Base-by-base conservation (phyloP, 768 basidiomycete species). In the Phylloporus arenicola region DNA sequence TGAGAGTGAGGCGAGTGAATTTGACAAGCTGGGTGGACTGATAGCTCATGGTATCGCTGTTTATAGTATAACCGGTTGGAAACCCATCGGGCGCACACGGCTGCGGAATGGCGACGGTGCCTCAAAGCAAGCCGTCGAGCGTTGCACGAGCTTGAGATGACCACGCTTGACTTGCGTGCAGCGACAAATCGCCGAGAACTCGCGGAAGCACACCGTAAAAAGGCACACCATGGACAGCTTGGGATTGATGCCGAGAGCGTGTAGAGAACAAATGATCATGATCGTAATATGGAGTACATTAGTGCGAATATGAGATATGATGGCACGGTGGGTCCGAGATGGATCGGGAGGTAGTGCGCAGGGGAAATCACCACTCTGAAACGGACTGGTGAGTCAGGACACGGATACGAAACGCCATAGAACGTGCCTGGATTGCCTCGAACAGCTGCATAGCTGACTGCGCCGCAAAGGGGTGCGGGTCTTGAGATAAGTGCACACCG, bases 401-500 rank as follows among this genome's bases (percentile, higher is more conserved):
- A n/a, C 2, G 43, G 52, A 31, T 11, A 43, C 24, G 33, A 27
- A 35, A 33, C 19, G 42, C 24, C 35, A 53, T 25, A 44, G 52
- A 44, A 45, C 68, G 27, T 53, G 81, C 82, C 79, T 87, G 86
- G 85, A 90, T 88, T 35, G 83, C 78, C 60, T 77, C 70, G 59
- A 88, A 86, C 47, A 86, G 57, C 51, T 73, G 68, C 54, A 75
- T 85, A 11, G 83, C 77, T 48, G 79, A 72, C 83, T 88, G 60
- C 42, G 62, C 30, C 11, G 30, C 48, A 40, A 50, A 11, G 48
- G 46, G 42, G 53, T 59, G 46, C 16, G 12, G 55, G 53, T 50
- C 47, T 44, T 44, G 1, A n/a, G 10, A 48, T 20, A 37, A 39
- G 66, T 53, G 83, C 76, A 64, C 83, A 87, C 47, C 84, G 80